phyloP scores from a whole-genome alignment of 768 basidiomycete genomes.

The Bullera alba region DNA sequence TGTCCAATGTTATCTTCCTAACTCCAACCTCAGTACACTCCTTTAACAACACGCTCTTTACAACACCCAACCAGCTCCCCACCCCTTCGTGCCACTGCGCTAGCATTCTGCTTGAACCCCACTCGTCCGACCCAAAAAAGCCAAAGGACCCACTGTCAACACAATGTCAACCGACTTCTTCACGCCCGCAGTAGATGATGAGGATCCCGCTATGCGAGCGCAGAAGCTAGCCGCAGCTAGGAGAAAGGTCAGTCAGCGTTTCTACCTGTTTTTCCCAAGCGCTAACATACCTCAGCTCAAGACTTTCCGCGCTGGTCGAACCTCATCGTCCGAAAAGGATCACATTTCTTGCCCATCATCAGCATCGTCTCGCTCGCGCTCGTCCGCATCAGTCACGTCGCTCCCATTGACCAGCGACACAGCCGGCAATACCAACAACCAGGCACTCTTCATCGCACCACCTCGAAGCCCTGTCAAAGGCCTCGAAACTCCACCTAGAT shows the following conservation, averaged over 20 bases:
- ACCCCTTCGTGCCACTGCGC: neutral
- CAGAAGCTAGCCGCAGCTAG: constrained; percentile 26
- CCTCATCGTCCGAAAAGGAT: too few relatives aligned
- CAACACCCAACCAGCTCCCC: neutral
- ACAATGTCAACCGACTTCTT: neutral
- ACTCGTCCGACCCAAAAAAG: neutral
- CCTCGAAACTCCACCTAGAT: neutral
- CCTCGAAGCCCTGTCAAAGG: neutral
- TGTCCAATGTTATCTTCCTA: too few relatives aligned
- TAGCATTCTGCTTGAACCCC: neutral
- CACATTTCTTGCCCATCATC: neutral
- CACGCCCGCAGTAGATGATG: neutral
- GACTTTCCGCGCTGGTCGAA: neutral
- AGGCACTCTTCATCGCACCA: neutral
- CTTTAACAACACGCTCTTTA: neutral
- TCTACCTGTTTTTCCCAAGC: neutral
- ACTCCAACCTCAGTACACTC: too few relatives aligned
- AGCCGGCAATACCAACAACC: neutral
- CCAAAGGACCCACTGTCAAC: neutral
- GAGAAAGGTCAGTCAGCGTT: constrained; percentile 23
- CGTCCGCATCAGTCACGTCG: neutral
- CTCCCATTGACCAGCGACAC: neutral
- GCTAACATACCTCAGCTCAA: neutral
- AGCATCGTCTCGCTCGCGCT: neutral
- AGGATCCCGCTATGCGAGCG: constrained; percentile 16